These are phyloP conservation scores for Lagenaria siceraria DNA, from an alignment of 306 rosid species.

Conservation along the genomic window DNA sequence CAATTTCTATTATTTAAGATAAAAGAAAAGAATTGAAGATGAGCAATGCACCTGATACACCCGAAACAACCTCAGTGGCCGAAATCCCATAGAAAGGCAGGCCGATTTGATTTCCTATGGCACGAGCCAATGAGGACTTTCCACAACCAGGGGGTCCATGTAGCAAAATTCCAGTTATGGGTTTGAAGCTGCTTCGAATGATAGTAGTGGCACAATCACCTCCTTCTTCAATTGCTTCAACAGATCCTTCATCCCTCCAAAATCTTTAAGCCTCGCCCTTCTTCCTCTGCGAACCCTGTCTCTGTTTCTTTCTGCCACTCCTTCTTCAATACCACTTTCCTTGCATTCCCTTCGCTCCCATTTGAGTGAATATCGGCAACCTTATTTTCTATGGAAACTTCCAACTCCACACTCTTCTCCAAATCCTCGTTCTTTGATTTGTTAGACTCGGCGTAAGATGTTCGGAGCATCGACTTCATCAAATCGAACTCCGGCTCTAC, in stretches of 20 bases:
- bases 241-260: constrained; percentile 55
- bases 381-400: constrained; percentile 12
- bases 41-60: constrained; percentile 45
- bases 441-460: constrained; percentile 18
- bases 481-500: constrained; percentile 51
- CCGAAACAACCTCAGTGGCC: constrained; percentile 57
- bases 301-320: constrained; percentile 13
- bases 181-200: constrained; percentile 33
- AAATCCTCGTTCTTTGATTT: neutral
- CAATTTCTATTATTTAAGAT: neutral
- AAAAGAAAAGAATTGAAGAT: too few relatives aligned
- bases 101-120: constrained; percentile 65
- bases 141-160: constrained; percentile 87
- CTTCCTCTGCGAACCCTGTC: constrained; percentile 15
- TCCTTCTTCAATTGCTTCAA: constrained; percentile 41
- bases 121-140: constrained; percentile 62
- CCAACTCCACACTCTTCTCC: constrained; percentile 49
- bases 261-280: constrained; percentile 44
- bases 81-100: constrained; percentile 54
- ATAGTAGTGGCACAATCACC: constrained; percentile 43
- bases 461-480: constrained; percentile 42
- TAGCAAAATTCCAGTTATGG: constrained; percentile 50
- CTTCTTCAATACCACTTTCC: neutral
- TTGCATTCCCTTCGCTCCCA: neutral
- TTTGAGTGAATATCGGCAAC: neutral